Evolutionary conservation across 1,139 yeast genomes (phyloP), one percentile per base, ranked within the genome.

Genomic region (Wickerhamomyces sp.): DNA sequence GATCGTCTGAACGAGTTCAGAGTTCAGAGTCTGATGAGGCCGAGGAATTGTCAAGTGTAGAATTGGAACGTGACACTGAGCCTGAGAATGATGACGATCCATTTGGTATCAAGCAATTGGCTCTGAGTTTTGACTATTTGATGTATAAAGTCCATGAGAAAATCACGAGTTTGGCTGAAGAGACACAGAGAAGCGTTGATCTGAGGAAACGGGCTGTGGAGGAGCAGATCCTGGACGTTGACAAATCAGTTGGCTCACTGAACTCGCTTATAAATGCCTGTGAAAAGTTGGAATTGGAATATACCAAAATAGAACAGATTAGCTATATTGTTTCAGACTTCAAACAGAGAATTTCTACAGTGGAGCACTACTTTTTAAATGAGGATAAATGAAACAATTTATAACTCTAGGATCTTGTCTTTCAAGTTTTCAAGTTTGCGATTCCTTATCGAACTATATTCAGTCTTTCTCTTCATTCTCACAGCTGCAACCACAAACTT

Each of bases 281-380:
- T 48, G 72, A 73, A 31, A 72, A 69, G 14, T 52, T 86, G 18
- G 86, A 83, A 48, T 55, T 61, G 43, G 85, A 83, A 47, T 79
- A 85, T 45, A 67, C 75, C 55, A 84, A 82, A 60, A 56, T 87
- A 40, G 81, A 81, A 44, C 95, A 85, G 54, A 67, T 87, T 36
- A 68, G 67, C 29, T 50, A 60, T 39, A 80, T 83, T 31, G 68
- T 65, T 8, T 45, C 49, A 15, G 77, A 69, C 36, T 73, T 72
- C 47, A 58, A 55, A 18, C 44, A 43, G 3, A 54, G 77, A 32
- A 50, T 71, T 13, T 35, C 28, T 16, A 26, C 37, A 2, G 25
- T 52, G 30, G 55, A 52, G 31, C 15, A 22, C 7, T 49, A 45
- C 36, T 46, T 28, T n/a, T 18, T 17, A 4, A 28, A 28, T 8